Base-by-base conservation (phyloP, 2,329 filamentous ascomycete species). In the Sporothrix luriei region DNA sequence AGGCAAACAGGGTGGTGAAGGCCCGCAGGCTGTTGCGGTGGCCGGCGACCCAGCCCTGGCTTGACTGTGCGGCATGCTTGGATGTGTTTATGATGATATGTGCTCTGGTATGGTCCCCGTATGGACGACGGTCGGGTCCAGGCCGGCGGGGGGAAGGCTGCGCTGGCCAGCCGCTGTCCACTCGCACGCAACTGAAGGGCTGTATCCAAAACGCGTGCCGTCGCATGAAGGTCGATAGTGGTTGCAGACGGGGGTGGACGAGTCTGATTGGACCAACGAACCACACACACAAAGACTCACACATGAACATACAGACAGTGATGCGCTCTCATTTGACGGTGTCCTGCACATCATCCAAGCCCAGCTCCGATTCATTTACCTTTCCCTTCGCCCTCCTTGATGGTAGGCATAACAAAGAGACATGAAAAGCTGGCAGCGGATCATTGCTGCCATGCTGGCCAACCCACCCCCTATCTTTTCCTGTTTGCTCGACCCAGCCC, bases 201-300 rank as follows among this genome's bases (percentile, higher is more conserved):
- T 46, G 57, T 46, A 62, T 62, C n/a, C 57, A 62, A 62, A 62
- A 62, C 40, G 40, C 40, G 57, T 46, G 57, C 57, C 57, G 57
- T 62, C 21, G 57, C 57, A 62, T 62, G 38, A 62, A 62, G 46
- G 57, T 62, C 57, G 57, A 62, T 62, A 62, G 38, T 62, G 57
- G 57, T 43, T 26, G 38, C 38, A 46, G 40, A 40, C 19, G 21
- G 57, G 13, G 9, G 10, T 10, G 5, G 6, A 33, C 33, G 33
- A 33, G 4, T 9, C 4, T 62, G 57, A 62, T 62, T 62, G 57
- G 57, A 14, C 38, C 29, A 19, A 38, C 46, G 33, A 40, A 21
- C 29, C 5, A 3, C 3, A 24, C 33, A 26, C 16, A 40, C 29
- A 57, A 16, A 59, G 14, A 48, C 10, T 4, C 9, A 43, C 40